Evolutionary conservation across 2,329 filamentous ascomycete genomes (phyloP), one percentile per base, ranked within the genome.

Genomic region (Claviceps quebecensis): DNA sequence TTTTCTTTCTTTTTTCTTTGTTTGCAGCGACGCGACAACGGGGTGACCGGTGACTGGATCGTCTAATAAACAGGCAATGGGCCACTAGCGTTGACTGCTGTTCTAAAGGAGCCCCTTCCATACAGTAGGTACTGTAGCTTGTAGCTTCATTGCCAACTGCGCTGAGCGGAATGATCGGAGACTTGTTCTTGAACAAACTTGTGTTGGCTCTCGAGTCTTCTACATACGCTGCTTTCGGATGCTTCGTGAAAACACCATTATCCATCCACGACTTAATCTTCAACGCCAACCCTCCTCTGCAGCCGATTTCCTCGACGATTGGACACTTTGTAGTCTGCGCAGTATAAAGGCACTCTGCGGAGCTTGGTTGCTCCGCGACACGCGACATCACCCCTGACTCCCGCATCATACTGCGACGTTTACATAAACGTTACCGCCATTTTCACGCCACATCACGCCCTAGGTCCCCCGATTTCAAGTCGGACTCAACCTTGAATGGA

Each of bases 401-500:
- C 19, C 19, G 2, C 1, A 19, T 2, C 19, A 19, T 19, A 19
- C 19, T 19, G 19, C 19, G 2, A 19, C 19, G 19, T 19, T 19
- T 19, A 19, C 19, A 19, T 19, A 19, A 19, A 19, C 46, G 7
- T 36, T 34, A 22, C 26, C 22, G 37, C 22, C 16, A n/a, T 19
- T 38, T 48, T n/a, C 36, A 14, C 26, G 4, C 36, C 37, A n/a
- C 2, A 40, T 16, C 40, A 11, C 36, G 11, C 17, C 5, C 36
- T 11, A 23, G 5, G 14, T 5, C 17, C 23, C 9, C 11, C 6
- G 19, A 16, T 16, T 14, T 8, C 13, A 11, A 43, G 19, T 19
- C 40, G 3, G 3, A 5, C 19, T 19, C 6, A 17, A 17, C 13
- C 46, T 26, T 41, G 13, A 11, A 68, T 68, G 66, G 64, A 67